Base-by-base conservation (phyloP, 1,284 basidiomycete species). In the Boletus holoroseus region DNA sequence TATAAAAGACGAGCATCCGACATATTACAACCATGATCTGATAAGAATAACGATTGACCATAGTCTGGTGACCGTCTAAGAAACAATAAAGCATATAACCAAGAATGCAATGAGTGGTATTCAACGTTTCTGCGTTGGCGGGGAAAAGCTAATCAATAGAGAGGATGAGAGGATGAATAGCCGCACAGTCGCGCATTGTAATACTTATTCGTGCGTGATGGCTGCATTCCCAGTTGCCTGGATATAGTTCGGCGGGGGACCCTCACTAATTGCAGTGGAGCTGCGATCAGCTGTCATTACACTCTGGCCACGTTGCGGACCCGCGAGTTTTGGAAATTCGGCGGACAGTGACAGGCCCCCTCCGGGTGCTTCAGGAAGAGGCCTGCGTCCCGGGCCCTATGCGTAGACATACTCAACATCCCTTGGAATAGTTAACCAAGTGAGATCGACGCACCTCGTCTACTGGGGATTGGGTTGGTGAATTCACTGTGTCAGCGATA, bases 311-410 rank as follows among this genome's bases (percentile, higher is more conserved):
- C n/a, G 51, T 36, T 24, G 59, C 26, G 24, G 5, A 18, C 12
- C 26, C 13, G 37, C 47, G 22, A 59, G 36, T 48, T 61, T 64
- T 22, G 58, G 51, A 35, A 54, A 50, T 47, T 63, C 61, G 5
- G 46, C 30, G 3, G 52, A n/a, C 12, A 63, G 22, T 31, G 55
- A 28, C 32, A 63, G 15, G 3, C 58, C 60, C 4, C 55, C 58
- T 40, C 59, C 58, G 0, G 65, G 67, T 18, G 57, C 58, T 5
- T 49, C 58, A 3, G 65, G 63, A 15, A 65, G 66, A 12, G 50
- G 66, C n/a, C 64, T 41, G 11, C 28, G 55, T n/a, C 41, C 55
- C 9, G 34, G 22, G 30, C 12, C 28, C 60, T 60, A 32, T 2
- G 3, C 0, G 3, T 8, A 13, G 18, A 36, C 1, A 8, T 15